A percentile compares a stretch with the other conserved stretches of the same genome.
Conservation (phyloP, 345 rosid genomes). For the Sapria himalayana region DNA sequence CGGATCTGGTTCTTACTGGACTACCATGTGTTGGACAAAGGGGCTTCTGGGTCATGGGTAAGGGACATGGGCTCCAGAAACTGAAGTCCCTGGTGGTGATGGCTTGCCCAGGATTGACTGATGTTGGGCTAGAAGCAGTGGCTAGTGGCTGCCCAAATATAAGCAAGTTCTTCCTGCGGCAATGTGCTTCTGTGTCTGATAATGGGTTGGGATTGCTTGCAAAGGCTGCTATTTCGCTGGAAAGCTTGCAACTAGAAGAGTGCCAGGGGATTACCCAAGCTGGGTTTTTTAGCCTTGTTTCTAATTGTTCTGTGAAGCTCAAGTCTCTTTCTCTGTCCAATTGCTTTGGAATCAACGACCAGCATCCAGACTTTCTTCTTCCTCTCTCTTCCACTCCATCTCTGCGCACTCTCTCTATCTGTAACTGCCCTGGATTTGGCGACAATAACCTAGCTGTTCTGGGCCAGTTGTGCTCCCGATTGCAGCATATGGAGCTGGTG, state of each 20-base stretch:
- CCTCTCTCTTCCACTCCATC: slow-evolving; percentile 21
- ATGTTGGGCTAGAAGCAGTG: slow-evolving; percentile 38
- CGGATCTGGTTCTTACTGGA: slow-evolving; percentile 23
- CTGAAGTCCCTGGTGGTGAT: slow-evolving; percentile 24
- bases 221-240: slow-evolving; percentile 34
- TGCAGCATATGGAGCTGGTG: slow-evolving; percentile 36
- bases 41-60: slow-evolving; percentile 84
- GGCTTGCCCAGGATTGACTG: slow-evolving; percentile 45
- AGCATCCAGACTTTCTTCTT: slow-evolving; percentile 8
- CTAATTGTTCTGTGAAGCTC: slow-evolving; percentile 27
- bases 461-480: slow-evolving; percentile 45
- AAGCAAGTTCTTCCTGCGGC: slow-evolving; percentile 46
- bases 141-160: slow-evolving; percentile 35
- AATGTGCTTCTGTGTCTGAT: slow-evolving; percentile 41
- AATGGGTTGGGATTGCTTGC: slow-evolving; percentile 33
- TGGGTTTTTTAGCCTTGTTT: slow-evolving; percentile 27
- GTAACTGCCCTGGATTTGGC: slow-evolving; percentile 53
- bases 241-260: slow-evolving; percentile 48
- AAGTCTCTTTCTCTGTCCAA: slow-evolving; percentile 31
- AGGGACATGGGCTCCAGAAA: slow-evolving; percentile 37
- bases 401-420: slow-evolving; percentile 32
- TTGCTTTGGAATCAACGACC: slow-evolving; percentile 50
- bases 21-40: slow-evolving; percentile 41
- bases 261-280: slow-evolving; percentile 29
- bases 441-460: slow-evolving; percentile 28